Percentiles rank a stretch among this genome's conserved stretches.
These are phyloP conservation scores for Coccomyxa sp. DNA, from an alignment of 139 green algal genomes.

Conservation along the genomic window DNA sequence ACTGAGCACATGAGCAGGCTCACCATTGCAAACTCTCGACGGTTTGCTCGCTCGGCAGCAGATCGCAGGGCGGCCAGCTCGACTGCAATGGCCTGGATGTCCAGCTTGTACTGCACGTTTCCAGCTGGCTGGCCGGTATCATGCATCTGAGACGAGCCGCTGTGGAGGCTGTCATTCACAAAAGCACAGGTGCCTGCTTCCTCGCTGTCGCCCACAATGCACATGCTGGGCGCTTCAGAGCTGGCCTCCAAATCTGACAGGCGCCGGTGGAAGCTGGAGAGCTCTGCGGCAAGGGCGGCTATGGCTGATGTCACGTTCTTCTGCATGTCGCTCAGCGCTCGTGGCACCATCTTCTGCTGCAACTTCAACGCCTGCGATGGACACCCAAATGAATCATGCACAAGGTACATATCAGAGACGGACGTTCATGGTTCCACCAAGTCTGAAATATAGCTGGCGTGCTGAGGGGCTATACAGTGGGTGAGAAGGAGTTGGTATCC, in stretches of 20 bases:
- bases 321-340: constrained; percentile 17
- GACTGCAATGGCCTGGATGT: background rate
- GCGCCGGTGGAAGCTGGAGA: background rate
- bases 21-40: constrained; percentile 21
- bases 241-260: background rate
- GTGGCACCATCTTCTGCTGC: constrained; percentile 27
- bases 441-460: background rate
- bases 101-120: background rate
- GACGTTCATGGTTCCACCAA: background rate
- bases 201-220: background rate
- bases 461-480: background rate
- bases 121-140: background rate
- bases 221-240: background rate
- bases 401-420: constrained; percentile 19
- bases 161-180: background rate
- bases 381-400: background rate
- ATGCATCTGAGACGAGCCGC: background rate
- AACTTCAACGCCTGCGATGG: constrained; percentile 26
- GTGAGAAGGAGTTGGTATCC: background rate
- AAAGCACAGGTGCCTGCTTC: background rate
- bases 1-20: constrained; percentile 5
- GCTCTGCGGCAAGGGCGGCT: background rate
- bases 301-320: background rate
- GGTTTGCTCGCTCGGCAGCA: constrained; percentile 9
- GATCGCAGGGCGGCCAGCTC: background rate